Base-by-base conservation (phyloP, 208 protist genomes). In the Strigomonas culicis region DNA sequence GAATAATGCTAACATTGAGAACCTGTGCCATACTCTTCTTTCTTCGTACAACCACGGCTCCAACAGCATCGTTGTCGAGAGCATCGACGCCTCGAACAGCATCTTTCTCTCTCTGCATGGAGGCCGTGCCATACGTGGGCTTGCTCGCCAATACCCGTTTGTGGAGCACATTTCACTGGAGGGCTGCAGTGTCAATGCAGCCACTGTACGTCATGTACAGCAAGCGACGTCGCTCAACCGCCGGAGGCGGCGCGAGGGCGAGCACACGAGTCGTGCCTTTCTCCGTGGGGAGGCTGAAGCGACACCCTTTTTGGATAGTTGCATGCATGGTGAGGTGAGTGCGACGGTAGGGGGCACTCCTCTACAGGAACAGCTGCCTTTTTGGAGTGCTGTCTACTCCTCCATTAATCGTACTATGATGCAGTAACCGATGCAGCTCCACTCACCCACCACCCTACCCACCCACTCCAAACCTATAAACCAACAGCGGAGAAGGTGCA, bases 121-220 rank as follows among this genome's bases (percentile, higher is more conserved):
- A 22, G 77, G 77, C 1, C 68, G 77, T 25, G 77, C 77, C 6
- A 8, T 84, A 44, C 72, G 77, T 22, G 61, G 53, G 8, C 68
- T 69, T 0, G 70, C 63, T 2, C 72, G 77, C 1, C 74, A 70
- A 21, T 79, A 84, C 55, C 60, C 59, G n/a, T 80, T 69, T 39
- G 19, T 84, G 49, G 56, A 68, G 28, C 43, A 72, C n/a, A 51
- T 84, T 0, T 79, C 68, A 25, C 32, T 77, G 11, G 50, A 66
- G 21, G 77, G 77, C 0, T 80, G 67, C 44, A 84, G 77, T 19
- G 70, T 84, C 15, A 84, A 84, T 32, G 19, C 59, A 0, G 77
- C 69, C 6, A 77, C 77, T 4, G 60, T 74, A 41, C 39, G 36
- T 36, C 77, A 83, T 13, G 59, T 83, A 22, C 60, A 28, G 8